phyloP scores from a whole-genome alignment of 805 yeast species.

The Metschnikowia bowlesiae region DNA sequence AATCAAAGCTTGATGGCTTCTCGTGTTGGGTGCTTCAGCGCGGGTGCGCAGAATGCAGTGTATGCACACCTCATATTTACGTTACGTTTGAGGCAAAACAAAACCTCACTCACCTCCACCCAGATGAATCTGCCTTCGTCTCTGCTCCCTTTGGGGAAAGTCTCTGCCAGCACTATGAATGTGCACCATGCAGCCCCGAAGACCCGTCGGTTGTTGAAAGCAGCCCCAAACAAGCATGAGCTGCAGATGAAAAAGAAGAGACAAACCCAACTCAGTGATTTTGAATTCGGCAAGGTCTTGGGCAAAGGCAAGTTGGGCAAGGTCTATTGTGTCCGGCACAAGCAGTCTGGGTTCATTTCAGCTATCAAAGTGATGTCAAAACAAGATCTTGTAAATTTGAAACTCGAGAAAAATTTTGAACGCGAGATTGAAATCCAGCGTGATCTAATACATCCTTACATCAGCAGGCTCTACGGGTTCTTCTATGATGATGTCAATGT shows the following conservation, averaged over 20 bases:
- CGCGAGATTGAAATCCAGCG: constrained; percentile 92
- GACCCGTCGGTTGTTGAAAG: background rate
- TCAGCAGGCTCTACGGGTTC: constrained; percentile 78
- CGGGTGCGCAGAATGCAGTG: background rate
- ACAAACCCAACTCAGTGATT: constrained; percentile 46
- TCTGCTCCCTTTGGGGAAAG: background rate
- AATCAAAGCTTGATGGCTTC: background rate
- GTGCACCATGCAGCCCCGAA: background rate
- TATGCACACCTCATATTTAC: constrained; percentile 1
- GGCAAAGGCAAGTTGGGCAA: constrained; percentile 94
- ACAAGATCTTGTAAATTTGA: constrained; percentile 65
- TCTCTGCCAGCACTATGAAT: background rate
- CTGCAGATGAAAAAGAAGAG: background rate
- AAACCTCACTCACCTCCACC: background rate
- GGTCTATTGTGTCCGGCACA: constrained; percentile 85
- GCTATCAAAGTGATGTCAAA: constrained; percentile 92
- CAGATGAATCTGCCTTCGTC: constrained; percentile 1
- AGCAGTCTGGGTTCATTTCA: constrained; percentile 68
- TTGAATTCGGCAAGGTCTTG: constrained; percentile 79
- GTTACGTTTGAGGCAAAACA: background rate
- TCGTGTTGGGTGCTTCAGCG: background rate
- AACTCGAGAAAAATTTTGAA: constrained; percentile 79
- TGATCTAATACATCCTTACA: constrained; percentile 69
- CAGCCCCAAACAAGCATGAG: background rate
- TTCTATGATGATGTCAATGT: constrained; percentile 79